phyloP scores from a whole-genome alignment of 2,329 filamentous ascomycete species.

The Cadophora sp. region DNA sequence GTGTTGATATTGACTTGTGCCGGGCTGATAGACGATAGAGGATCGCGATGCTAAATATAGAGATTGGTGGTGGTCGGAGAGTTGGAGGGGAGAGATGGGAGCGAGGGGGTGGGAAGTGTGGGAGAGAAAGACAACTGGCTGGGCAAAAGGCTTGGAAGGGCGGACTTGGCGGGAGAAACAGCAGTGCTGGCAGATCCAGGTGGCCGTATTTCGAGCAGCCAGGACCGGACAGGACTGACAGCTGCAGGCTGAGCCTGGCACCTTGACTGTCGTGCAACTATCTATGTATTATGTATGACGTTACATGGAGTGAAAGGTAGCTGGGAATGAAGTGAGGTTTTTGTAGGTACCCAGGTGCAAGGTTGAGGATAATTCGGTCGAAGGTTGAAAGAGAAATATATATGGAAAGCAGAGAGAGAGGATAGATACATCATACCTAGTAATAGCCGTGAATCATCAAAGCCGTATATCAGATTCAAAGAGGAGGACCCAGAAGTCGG shows the following conservation, averaged over 20 bases:
- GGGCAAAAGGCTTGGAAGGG: not conserved
- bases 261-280: not conserved
- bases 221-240: slow-evolving; percentile 4
- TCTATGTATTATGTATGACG: not conserved
- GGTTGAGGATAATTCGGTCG: not conserved
- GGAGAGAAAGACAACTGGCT: slow-evolving; percentile 4
- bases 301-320: not conserved
- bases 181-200: not conserved
- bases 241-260: not conserved
- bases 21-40: slow-evolving; percentile 40
- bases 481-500: not conserved
- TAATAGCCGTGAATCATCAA: not conserved
- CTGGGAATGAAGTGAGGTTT: not conserved
- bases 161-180: not conserved
- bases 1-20: slow-evolving; percentile 22
- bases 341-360: not conserved
- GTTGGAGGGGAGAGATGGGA: slow-evolving; percentile 13
- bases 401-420: not conserved
- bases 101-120: slow-evolving; percentile 5
- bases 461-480: not conserved
- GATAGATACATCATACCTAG: not conserved
- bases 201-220: not conserved
- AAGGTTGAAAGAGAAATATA: not conserved
- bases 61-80: slow-evolving; percentile 29
- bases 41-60: slow-evolving; percentile 42